These are phyloP conservation scores for Sphaerobolus stellatus DNA, from an alignment of 1,284 basidiomycete species.

Conservation along the genomic window DNA sequence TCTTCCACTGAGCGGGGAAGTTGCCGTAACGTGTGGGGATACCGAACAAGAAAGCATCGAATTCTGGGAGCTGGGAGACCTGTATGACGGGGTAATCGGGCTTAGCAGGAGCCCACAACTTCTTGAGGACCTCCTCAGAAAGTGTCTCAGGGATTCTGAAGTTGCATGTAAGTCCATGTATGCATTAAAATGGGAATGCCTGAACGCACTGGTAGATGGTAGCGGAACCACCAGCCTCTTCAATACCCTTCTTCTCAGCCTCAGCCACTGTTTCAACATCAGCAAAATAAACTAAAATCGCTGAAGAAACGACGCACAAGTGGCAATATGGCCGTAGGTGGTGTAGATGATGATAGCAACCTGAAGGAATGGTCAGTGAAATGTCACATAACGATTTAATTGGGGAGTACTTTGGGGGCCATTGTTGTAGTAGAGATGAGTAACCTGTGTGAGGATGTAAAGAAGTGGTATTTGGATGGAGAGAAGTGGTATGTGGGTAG, in stretches of 20 bases:
- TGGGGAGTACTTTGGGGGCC: constrained; percentile 2
- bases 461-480: no score
- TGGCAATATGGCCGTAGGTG: constrained; percentile 78
- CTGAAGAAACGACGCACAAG: constrained; percentile 45
- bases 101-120: constrained; percentile 76
- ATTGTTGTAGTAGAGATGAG: neutral
- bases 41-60: constrained; percentile 70
- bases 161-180: neutral
- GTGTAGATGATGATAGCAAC: constrained; percentile 58
- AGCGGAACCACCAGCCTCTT: constrained; percentile 66
- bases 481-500: neutral
- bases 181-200: neutral
- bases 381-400: neutral
- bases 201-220: constrained; percentile 72
- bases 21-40: constrained; percentile 79
- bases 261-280: constrained; percentile 63
- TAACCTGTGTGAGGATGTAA: neutral
- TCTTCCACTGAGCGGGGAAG: constrained; percentile 47
- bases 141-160: constrained; percentile 82
- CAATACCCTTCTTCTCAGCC: constrained; percentile 70
- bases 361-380: neutral
- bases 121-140: constrained; percentile 66
- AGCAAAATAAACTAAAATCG: neutral
- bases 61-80: constrained; percentile 64
- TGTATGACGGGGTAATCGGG: constrained; percentile 72